phyloP scores from a whole-genome alignment of 176 grass and related monocot species.

The Phyllostachys edulis region DNA sequence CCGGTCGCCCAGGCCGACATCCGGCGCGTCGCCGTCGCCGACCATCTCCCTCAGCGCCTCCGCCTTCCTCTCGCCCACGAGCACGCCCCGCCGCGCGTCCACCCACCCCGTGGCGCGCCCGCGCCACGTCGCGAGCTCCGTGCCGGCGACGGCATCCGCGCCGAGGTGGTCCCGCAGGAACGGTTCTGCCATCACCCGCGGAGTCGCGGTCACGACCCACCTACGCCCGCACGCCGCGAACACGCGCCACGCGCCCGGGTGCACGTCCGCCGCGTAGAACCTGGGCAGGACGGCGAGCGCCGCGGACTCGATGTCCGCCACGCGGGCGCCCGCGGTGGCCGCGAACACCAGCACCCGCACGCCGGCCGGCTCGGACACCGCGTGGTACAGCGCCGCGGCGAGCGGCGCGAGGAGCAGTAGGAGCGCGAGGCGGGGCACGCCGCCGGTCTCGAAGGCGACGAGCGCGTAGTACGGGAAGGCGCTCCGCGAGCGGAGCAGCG shows the following conservation, averaged over 20 bases:
- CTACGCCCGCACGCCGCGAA: constrained; percentile 35
- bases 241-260: constrained; percentile 38
- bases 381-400: constrained; percentile 36
- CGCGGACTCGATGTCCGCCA: constrained; percentile 53
- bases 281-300: constrained; percentile 66
- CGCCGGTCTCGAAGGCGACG: constrained; percentile 64
- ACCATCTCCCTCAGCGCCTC: constrained; percentile 43
- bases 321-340: constrained; percentile 50
- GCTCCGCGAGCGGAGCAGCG: constrained; percentile 50
- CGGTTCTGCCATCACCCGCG: constrained; percentile 69
- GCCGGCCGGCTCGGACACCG: constrained; percentile 48
- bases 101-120: constrained; percentile 43
- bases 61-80: constrained; percentile 34
- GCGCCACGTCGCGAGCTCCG: constrained; percentile 50
- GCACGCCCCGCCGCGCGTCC: constrained; percentile 31
- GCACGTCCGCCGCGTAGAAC: constrained; percentile 67
- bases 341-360: constrained; percentile 52
- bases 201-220: constrained; percentile 36
- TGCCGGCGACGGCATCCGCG: constrained; percentile 48
- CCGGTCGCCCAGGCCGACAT: constrained; percentile 41
- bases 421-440: constrained; percentile 48
- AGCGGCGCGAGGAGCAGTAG: constrained; percentile 56
- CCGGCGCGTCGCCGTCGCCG: constrained; percentile 22
- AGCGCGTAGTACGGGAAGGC: constrained; percentile 76
- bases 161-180: constrained; percentile 58